Conservation (phyloP, 805 yeast species). For the Candida piceae region DNA sequence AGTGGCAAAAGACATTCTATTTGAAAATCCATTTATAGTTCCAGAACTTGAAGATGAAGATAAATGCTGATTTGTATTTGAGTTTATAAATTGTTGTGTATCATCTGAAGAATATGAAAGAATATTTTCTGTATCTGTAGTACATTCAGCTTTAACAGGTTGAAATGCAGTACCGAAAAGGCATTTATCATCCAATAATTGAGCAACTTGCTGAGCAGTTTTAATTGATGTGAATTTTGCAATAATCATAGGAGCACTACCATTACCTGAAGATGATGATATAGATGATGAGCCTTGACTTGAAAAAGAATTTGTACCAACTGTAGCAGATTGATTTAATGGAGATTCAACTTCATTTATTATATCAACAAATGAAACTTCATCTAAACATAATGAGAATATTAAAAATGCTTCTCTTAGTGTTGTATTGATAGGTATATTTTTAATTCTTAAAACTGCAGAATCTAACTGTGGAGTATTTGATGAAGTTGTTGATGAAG, state of each 20-base stretch:
- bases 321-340: slow-evolving; percentile 9
- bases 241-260: slow-evolving; percentile 29
- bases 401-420: slow-evolving; percentile 62
- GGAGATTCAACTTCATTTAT: slow-evolving; percentile 27
- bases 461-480: slow-evolving; percentile 6
- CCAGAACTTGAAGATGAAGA: too few species aligned
- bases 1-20: slow-evolving; percentile 50
- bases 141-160: slow-evolving; percentile 35
- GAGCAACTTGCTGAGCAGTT: slow-evolving; percentile 40
- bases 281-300: slow-evolving; percentile 16
- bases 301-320: slow-evolving; percentile 12
- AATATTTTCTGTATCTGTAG: slow-evolving; percentile 15
- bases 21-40: slow-evolving; percentile 19
- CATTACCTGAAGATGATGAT: slow-evolving; percentile 2
- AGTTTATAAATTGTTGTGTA: slow-evolving; percentile 10
- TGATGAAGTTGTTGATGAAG: slow-evolving; percentile 7
- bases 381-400: slow-evolving; percentile 66
- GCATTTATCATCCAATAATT: slow-evolving; percentile 35
- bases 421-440: slow-evolving; percentile 60
- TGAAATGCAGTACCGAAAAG: slow-evolving; percentile 48
- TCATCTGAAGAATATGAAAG: slow-evolving; percentile 13
- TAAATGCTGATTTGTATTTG: slow-evolving; percentile 1
- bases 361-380: slow-evolving; percentile 35
- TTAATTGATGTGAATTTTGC: slow-evolving; percentile 43
- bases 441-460: slow-evolving; percentile 38